Conservation (phyloP, 306 rosid species). For the Phaseolus lunatus region DNA sequence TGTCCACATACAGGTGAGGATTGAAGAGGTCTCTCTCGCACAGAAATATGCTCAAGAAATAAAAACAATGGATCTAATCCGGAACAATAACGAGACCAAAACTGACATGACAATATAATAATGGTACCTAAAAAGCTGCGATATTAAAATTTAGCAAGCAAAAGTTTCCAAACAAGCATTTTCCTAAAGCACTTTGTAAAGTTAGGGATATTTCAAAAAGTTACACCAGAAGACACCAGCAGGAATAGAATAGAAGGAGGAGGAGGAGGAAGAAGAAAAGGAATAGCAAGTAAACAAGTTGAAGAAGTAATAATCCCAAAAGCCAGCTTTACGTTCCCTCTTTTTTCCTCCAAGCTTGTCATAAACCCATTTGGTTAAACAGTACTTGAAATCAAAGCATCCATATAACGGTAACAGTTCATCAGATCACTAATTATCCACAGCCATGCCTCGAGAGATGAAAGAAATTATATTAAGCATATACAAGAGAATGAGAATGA, state of each 20-base stretch:
- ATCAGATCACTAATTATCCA: conserved; percentile 17
- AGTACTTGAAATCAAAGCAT: conserved; percentile 6
- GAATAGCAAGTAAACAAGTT: neutral
- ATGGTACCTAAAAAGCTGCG: conserved; percentile 38
- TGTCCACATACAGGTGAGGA: conserved; percentile 38
- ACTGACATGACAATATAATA: conserved; percentile 9
- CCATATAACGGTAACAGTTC: conserved; percentile 39
- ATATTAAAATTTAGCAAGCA: conserved; percentile 36
- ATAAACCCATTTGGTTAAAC: conserved; percentile 17
- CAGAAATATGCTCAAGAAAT: conserved; percentile 45
- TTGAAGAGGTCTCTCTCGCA: conserved; percentile 23
- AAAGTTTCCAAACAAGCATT: conserved; percentile 18
- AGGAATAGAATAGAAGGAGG: neutral
- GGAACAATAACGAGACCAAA: conserved; percentile 23
- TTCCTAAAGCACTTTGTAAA: neutral
- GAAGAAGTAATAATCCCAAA: conserved; percentile 38
- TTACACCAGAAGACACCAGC: conserved; percentile 30
- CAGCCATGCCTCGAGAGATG: conserved; percentile 17
- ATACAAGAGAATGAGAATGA: conserved; percentile 38
- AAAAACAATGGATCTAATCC: conserved; percentile 33
- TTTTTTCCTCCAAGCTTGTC: conserved; percentile 11
- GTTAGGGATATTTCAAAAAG: conserved; percentile 23
- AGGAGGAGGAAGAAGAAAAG: conserved; percentile 26
- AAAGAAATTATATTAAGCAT: conserved; percentile 2
- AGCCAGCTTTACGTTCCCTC: conserved; percentile 22